Evolutionary conservation across 768 basidiomycete genomes (phyloP).

Genomic region (Coprinopsis marcescibilis): DNA sequence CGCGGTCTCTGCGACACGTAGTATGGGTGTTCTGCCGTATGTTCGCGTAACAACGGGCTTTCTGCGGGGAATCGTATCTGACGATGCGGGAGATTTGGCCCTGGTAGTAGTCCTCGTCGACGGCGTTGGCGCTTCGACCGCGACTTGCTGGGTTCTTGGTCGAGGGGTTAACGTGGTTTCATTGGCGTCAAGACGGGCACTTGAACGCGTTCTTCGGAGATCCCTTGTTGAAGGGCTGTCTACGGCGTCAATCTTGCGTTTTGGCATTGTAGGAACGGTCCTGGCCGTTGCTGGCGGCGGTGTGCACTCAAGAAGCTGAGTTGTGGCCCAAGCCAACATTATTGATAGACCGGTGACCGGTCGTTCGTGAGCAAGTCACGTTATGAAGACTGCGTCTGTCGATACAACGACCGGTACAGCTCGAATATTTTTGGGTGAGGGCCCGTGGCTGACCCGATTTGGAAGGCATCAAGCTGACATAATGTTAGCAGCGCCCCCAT

Average conservation of each 20-base stretch:
- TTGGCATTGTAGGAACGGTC: neutral
- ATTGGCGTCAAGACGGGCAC: neutral
- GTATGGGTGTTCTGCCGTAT: neutral
- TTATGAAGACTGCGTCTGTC: no score
- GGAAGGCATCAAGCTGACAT: no score
- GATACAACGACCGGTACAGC: no score
- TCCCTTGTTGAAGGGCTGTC: neutral
- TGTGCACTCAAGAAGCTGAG: no score
- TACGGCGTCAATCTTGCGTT: conserved; percentile 1
- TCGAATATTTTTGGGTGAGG: no score
- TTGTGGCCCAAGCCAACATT: no score
- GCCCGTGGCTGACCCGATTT: no score
- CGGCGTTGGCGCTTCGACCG: neutral
- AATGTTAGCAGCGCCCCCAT: no score
- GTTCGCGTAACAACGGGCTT: conserved; percentile 1
- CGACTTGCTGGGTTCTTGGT: neutral
- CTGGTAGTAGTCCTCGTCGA: neutral
- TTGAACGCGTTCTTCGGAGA: neutral
- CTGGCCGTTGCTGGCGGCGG: neutral
- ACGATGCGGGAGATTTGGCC: neutral
- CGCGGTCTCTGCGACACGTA: neutral
- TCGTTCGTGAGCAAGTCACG: no score
- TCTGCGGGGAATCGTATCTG: neutral
- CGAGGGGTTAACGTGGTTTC: neutral
- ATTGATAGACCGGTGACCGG: no score